phyloP scores from a whole-genome alignment of 208 protist species.

The Crithidia bombi region DNA sequence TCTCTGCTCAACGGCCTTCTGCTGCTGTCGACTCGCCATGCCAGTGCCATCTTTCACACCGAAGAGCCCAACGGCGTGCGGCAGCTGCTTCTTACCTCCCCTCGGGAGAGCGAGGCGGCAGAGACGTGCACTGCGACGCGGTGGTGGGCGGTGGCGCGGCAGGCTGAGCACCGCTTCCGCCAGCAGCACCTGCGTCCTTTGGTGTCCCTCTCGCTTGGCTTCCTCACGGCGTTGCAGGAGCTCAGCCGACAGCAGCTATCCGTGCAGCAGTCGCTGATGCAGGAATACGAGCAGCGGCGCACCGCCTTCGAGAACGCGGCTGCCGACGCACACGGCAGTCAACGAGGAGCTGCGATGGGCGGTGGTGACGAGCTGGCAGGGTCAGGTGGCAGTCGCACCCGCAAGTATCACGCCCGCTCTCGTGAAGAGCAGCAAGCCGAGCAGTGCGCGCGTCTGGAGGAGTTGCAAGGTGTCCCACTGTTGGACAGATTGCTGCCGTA shows the following conservation, averaged over 20 bases:
- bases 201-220: conserved; percentile 33
- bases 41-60: conserved; percentile 16
- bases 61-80: conserved; percentile 30
- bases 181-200: conserved; percentile 26
- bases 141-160: conserved; percentile 19
- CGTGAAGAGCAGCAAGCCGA: neutral
- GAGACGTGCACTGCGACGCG: neutral
- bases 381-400: conserved; percentile 6
- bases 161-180: conserved; percentile 11
- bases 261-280: conserved; percentile 34
- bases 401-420: conserved; percentile 29
- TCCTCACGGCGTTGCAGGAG: conserved; percentile 49
- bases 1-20: conserved; percentile 61
- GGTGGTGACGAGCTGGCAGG: neutral
- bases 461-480: conserved; percentile 26
- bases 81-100: conserved; percentile 8
- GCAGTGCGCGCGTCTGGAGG: conserved; percentile 13
- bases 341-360: neutral
- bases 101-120: neutral
- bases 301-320: conserved; percentile 15
- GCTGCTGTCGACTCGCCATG: conserved; percentile 26
- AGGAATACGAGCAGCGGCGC: conserved; percentile 45
- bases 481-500: conserved; percentile 59
- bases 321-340: neutral
- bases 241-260: conserved; percentile 34